Conservation (phyloP, 169 alveolate genomes). For the Eimeria nieschulzi region DNA sequence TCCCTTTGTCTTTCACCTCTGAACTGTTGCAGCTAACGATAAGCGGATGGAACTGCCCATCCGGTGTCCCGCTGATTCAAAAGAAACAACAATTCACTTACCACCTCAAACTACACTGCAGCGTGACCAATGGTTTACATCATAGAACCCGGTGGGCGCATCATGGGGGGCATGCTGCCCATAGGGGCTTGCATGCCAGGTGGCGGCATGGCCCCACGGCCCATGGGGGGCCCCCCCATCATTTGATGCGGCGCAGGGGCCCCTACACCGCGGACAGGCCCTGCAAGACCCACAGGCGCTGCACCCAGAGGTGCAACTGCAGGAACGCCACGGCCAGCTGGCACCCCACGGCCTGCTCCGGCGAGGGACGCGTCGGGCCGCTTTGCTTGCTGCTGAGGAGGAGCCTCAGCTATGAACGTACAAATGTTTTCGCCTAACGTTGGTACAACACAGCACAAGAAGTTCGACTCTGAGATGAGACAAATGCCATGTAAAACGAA, state of each 20-base stretch:
- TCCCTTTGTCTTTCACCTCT: too few species aligned
- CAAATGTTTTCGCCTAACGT: constrained; percentile 94
- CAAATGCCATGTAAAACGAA: too few species aligned
- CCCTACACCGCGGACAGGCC: constrained; percentile 77
- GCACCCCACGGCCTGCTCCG: constrained; percentile 59
- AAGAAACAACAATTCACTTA: too few species aligned
- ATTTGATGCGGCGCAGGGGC: constrained; percentile 71
- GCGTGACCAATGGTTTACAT: neutral
- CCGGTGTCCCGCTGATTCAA: too few species aligned
- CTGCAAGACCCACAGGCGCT: constrained; percentile 74
- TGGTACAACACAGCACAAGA: constrained; percentile 91
- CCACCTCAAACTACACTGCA: too few species aligned
- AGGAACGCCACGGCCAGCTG: constrained; percentile 63
- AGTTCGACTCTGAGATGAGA: constrained; percentile 91
- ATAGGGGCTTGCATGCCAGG: constrained; percentile 6
- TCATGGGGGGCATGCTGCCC: constrained; percentile 48
- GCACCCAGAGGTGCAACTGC: constrained; percentile 62
- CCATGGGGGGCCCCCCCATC: constrained; percentile 36
- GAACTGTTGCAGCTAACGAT: too few species aligned
- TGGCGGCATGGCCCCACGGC: constrained; percentile 15
- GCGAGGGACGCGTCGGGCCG: constrained; percentile 17
- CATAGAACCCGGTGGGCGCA: constrained; percentile 9
- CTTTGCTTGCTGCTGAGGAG: constrained; percentile 77
- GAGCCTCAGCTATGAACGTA: constrained; percentile 98
- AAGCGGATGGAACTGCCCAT: too few species aligned